Evolutionary conservation across 2,329 filamentous ascomycete genomes (phyloP).

Genomic region (Hypoxylon sp.): DNA sequence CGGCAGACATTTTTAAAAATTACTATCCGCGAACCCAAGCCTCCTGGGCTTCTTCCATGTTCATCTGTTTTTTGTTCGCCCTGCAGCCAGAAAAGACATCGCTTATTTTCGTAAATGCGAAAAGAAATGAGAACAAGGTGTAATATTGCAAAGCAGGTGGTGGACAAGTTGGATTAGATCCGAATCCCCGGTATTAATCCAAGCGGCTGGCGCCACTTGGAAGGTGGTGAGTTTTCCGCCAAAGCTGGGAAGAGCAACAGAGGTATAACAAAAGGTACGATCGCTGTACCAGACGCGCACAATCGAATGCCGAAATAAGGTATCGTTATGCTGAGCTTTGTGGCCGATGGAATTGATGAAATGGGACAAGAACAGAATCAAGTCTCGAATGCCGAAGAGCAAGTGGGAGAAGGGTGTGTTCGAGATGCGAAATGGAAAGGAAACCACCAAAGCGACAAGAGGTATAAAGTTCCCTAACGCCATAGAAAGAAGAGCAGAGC

Average conservation of each 20-base stretch:
- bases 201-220: slow-evolving; percentile 50
- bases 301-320: slow-evolving; percentile 64
- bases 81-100: slow-evolving; percentile 51
- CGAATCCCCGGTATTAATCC: slow-evolving; percentile 48
- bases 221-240: slow-evolving; percentile 40
- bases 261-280: slow-evolving; percentile 58
- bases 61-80: slow-evolving; percentile 52
- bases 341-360: slow-evolving; percentile 59
- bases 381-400: slow-evolving; percentile 48
- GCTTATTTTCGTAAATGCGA: slow-evolving; percentile 52
- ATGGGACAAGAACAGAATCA: slow-evolving; percentile 52
- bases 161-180: slow-evolving; percentile 43
- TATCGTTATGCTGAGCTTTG: slow-evolving; percentile 71
- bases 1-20: slow-evolving; percentile 51
- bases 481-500: slow-evolving; percentile 46
- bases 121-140: slow-evolving; percentile 42
- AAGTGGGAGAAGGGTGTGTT: slow-evolving; percentile 44
- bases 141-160: slow-evolving; percentile 43
- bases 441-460: slow-evolving; percentile 51
- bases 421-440: slow-evolving; percentile 42
- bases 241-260: slow-evolving; percentile 37
- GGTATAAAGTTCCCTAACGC: slow-evolving; percentile 54
- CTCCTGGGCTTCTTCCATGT: slow-evolving; percentile 57
- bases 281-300: slow-evolving; percentile 73
- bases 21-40: slow-evolving; percentile 54